Evolutionary conservation across 2,329 filamentous ascomycete species (phyloP), one percentile per base, ranked within the genome.

Genomic region (Sordariomycetes sp.): DNA sequence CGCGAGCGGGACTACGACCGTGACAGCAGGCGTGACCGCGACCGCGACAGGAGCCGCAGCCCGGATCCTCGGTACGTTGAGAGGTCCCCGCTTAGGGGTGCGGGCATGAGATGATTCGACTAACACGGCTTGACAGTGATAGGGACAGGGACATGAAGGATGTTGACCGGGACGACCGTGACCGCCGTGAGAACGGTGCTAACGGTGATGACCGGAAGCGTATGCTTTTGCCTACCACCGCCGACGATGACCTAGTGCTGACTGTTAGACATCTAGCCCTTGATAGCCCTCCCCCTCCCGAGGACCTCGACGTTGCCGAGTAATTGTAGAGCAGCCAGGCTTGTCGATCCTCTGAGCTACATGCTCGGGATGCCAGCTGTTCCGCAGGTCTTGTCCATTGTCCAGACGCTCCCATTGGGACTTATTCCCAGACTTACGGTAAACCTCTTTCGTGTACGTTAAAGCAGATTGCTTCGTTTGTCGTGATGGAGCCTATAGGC

Each of bases 291-390:
- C 84, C 89, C 62, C 86, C 89, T 62, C 90, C 96, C 69, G 94
- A 99, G 72, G 94, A 99, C 70, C 83, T 97, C 70, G 94, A 99
- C 72, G 92, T 94, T 69, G 93, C 92, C 68, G 94, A 97, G 76
- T 86, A 77, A 67, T 61, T 50, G 46, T 50, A 50, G 12, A 24
- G 20, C 46, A 14, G 46, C 18, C 22, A 22, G 46, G 5, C 46
- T 22, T 22, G 46, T 50, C 20, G 32, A 37, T 25, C 34, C 35
- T 37, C 48, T 22, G 20, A 32, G 35, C 34, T 43, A 32, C 3
- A 28, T 24, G 8, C 34, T 18, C 18, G 18, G 35, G 40, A 28
- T 32, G 50, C 28, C 48, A 25, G 28, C 25, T 46, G 37, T 25
- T 28, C 20, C 53, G 22, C 22, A 40, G 20, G 18, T 18, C 22